phyloP scores from a whole-genome alignment of 371 early-diverging fungal genomes.

The Chytridium lagenaria region DNA sequence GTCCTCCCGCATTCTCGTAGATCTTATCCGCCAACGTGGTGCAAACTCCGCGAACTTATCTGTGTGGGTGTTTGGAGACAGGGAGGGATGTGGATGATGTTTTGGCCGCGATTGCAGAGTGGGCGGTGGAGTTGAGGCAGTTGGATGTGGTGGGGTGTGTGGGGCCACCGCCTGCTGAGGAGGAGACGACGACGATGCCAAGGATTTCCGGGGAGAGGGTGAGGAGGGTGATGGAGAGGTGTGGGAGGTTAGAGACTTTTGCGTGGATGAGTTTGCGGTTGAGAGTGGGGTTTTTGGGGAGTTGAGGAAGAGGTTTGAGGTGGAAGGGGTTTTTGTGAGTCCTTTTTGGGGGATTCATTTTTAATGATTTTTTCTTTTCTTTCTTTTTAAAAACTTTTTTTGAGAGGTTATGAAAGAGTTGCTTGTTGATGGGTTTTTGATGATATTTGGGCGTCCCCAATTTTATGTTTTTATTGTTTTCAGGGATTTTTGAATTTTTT shows the following conservation, averaged over 20 bases:
- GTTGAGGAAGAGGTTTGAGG: slow-evolving; percentile 10
- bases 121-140: background rate
- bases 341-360: slow-evolving; percentile 14
- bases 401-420: too few species aligned
- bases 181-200: background rate
- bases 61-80: background rate
- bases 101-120: background rate
- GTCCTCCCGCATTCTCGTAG: background rate
- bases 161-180: background rate
- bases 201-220: background rate
- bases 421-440: too few species aligned
- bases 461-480: too few species aligned
- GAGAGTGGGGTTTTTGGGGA: background rate
- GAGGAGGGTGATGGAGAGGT: background rate
- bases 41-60: slow-evolving; percentile 2
- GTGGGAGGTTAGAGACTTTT: slow-evolving; percentile 3
- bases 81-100: slow-evolving; percentile 1
- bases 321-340: slow-evolving; percentile 16
- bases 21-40: background rate
- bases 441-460: too few species aligned
- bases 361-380: background rate
- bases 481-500: too few species aligned
- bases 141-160: slow-evolving; percentile 10
- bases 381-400: too few species aligned
- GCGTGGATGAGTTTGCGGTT: slow-evolving; percentile 1